Evolutionary conservation across 345 rosid genomes (phyloP).

Genomic region (Euphorbia tirucalli): DNA sequence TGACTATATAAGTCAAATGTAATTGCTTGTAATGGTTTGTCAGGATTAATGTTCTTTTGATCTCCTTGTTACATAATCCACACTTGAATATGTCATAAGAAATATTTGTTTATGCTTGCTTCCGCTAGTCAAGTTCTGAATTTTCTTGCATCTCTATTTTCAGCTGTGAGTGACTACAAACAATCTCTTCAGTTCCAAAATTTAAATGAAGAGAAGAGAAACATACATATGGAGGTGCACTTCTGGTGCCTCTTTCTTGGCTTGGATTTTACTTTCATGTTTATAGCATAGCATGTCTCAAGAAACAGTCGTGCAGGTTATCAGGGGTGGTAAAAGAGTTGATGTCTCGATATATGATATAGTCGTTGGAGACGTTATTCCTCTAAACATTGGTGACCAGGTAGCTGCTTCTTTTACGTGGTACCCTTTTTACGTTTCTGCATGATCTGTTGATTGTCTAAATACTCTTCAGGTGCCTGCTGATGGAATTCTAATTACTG

Average conservation of each 20-base stretch:
- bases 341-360: constrained; percentile 86
- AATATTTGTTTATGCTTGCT: background rate
- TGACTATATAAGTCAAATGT: background rate
- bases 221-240: constrained; percentile 85
- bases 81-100: background rate
- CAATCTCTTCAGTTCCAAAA: constrained; percentile 99
- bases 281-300: background rate
- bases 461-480: constrained; percentile 74
- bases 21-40: background rate
- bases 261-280: background rate
- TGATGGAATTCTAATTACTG: constrained; percentile 84
- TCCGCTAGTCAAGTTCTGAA: background rate
- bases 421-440: background rate
- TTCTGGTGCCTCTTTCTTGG: background rate
- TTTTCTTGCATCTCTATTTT: constrained; percentile 12
- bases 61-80: background rate
- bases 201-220: constrained; percentile 90
- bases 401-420: constrained; percentile 25
- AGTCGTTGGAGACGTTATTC: constrained; percentile 91
- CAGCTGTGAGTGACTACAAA: constrained; percentile 92
- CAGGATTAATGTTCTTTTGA: background rate
- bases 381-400: constrained; percentile 96
- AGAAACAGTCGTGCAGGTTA: constrained; percentile 45
- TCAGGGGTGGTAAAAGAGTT: constrained; percentile 84
- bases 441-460: background rate